Percentiles rank a stretch among this genome's conserved stretches.
Conservation (phyloP, 2,329 filamentous ascomycete species). For the Chaetomium olivaceum region DNA sequence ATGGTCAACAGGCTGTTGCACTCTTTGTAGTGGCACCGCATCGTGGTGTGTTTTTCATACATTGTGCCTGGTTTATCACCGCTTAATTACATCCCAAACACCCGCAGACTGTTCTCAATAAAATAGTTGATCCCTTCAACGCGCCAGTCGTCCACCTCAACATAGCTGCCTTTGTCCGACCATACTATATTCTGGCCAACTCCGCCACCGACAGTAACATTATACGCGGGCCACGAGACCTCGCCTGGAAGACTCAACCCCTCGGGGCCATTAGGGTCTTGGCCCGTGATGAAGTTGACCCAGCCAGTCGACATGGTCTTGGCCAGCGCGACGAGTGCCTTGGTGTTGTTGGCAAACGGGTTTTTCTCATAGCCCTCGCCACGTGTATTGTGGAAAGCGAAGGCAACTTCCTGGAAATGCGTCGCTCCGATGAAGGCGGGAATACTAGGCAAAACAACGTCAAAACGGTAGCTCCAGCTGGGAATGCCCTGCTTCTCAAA, state of each 20-base stretch:
- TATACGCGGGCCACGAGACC: constrained; percentile 5
- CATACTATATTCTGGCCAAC: constrained; percentile 11
- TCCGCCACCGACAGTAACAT: constrained; percentile 5
- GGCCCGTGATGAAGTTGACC: constrained; percentile 11
- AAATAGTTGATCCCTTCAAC: constrained; percentile 14
- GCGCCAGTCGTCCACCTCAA: constrained; percentile 11
- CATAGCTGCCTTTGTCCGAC: constrained; percentile 11
- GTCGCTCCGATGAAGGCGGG: constrained; percentile 7
- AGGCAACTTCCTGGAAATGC: constrained; percentile 13
- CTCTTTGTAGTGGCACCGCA: no score
- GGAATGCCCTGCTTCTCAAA: constrained; percentile 4
- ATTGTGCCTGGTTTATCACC: no score
- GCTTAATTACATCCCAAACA: neutral
- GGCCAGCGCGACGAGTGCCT: constrained; percentile 1
- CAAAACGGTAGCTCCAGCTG: constrained; percentile 13
- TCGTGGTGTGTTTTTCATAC: no score
- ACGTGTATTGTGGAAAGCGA: constrained; percentile 10
- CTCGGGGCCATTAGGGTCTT: constrained; percentile 9
- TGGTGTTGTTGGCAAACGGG: constrained; percentile 11
- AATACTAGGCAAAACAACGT: neutral
- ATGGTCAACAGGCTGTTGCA: no score
- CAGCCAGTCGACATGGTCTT: constrained; percentile 12
- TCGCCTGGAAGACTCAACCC: neutral
- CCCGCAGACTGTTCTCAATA: neutral
- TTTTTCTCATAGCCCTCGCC: constrained; percentile 10